Conservation (phyloP, 2,329 filamentous ascomycete species). For the Hypoxylon sp. region DNA sequence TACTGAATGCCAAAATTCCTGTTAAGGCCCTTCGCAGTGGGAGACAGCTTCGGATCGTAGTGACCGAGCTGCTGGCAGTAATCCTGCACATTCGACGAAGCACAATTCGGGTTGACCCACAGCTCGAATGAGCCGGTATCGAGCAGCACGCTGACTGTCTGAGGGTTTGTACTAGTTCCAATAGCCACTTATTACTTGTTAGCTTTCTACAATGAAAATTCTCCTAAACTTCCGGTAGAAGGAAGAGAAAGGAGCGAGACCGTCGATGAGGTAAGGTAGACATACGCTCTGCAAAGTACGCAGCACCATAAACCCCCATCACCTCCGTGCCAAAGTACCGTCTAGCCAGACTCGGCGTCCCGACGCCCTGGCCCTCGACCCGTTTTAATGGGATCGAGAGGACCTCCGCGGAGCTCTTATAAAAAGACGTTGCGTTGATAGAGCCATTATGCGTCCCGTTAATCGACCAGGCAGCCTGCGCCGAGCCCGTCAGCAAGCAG, state of each 20-base stretch:
- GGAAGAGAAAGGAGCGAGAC: too few relatives aligned
- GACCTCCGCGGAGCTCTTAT: constrained; percentile 41
- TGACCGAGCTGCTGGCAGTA: constrained; percentile 61
- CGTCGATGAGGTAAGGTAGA: too few relatives aligned
- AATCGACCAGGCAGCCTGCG: constrained; percentile 21
- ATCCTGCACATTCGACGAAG: constrained; percentile 52
- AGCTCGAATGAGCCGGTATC: constrained; percentile 69
- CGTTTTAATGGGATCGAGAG: constrained; percentile 52
- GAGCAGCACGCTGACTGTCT: constrained; percentile 63
- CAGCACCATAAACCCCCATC: constrained; percentile 52
- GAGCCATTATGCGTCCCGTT: constrained; percentile 18
- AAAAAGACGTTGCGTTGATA: constrained; percentile 35
- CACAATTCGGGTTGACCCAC: constrained; percentile 69
- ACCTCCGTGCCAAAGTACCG: constrained; percentile 52
- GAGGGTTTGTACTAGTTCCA: constrained; percentile 57
- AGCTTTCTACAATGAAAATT: constrained; percentile 16
- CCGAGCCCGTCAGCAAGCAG: constrained; percentile 24
- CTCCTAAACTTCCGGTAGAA: too few relatives aligned
- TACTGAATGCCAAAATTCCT: constrained; percentile 58
- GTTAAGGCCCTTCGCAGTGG: constrained; percentile 57
- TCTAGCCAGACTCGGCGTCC: constrained; percentile 49
- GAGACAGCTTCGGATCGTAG: constrained; percentile 62
- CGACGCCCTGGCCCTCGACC: constrained; percentile 47
- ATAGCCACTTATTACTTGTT: constrained; percentile 58
- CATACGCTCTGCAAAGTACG: constrained; percentile 54